Evolutionary conservation across 805 yeast species (phyloP), one percentile per base, ranked within the genome.

Genomic region (Ogataea neopini): DNA sequence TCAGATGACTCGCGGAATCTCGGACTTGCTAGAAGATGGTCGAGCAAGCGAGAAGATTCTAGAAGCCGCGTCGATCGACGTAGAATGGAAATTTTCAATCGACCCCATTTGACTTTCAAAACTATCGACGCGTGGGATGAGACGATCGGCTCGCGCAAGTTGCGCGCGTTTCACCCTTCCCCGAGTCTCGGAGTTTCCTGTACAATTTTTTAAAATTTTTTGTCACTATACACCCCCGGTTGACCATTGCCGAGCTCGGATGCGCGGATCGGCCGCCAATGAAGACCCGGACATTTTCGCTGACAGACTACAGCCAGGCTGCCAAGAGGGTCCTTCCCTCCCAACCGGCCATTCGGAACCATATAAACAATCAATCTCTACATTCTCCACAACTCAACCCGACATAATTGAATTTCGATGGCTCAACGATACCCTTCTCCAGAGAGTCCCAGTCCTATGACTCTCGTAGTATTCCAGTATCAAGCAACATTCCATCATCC

Each of bases 231-330:
- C 40, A 26, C 17, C n/a, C 29, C 40, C 29, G 29, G 40, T 36
- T 20, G 29, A 36, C 40, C 40, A 36, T 36, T 22, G 29, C 40
- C 40, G 40, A 36, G 40, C 29, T 36, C 40, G 40, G 40, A 6
- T 18, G 26, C 40, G 26, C 40, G 29, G 14, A 20, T 29, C 28
- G 29, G 28, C 40, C 40, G 40, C 40, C 40, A 36, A 36, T 36
- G 3, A 36, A 22, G n/a, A 22, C 29, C 18, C 29, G 29, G 29
- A 20, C 40, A 36, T 20, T 36, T 22, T 20, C 18, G 40, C 40
- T 36, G 20, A 36, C 40, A 13, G 29, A 19, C 40, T 36, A 36
- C 29, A 22, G 28, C 40, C 29, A 14, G 40, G 8, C 29, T 6
- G 18, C 8, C 10, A 10, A 10, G 10, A 36, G 40, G 40, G 40